Evolutionary conservation across 169 alveolate species (phyloP).

Genomic region (Plasmodium billcollinsi): DNA sequence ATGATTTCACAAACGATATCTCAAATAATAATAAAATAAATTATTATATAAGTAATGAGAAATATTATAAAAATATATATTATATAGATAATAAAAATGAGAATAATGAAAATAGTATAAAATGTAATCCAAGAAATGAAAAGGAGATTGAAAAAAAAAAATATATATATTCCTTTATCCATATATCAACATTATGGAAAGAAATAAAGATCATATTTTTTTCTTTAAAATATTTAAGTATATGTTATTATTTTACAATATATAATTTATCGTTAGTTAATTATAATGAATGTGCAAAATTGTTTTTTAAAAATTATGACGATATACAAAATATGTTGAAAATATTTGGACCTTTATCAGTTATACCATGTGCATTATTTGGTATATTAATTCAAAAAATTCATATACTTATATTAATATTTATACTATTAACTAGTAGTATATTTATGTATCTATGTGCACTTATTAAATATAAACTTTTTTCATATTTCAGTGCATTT

Average conservation of each 20-base stretch:
- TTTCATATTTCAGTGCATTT: slow-evolving; percentile 76
- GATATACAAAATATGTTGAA: slow-evolving; percentile 51
- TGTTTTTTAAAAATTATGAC: slow-evolving; percentile 53
- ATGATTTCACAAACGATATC: no score
- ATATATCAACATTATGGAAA: not conserved
- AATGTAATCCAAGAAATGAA: no score
- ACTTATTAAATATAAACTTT: slow-evolving; percentile 37
- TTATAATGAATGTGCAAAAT: slow-evolving; percentile 71
- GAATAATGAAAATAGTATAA: no score
- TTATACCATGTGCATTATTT: slow-evolving; percentile 47
- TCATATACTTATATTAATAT: slow-evolving; percentile 48
- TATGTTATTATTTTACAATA: slow-evolving; percentile 62
- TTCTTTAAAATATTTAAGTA: slow-evolving; percentile 58
- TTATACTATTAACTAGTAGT: slow-evolving; percentile 55
- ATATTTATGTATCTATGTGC: slow-evolving; percentile 76
- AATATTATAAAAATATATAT: no score
- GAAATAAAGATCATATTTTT: slow-evolving; percentile 23
- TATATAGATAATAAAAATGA: no score
- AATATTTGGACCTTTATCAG: slow-evolving; percentile 68
- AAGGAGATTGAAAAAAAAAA: no score
- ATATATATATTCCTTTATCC: not conserved
- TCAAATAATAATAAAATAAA: no score
- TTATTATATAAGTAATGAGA: no score
- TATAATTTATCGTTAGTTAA: slow-evolving; percentile 72
- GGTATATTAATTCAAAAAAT: slow-evolving; percentile 48